phyloP scores from a whole-genome alignment of 192 early-diverging fungal genomes.

The Gigaspora rosea region DNA sequence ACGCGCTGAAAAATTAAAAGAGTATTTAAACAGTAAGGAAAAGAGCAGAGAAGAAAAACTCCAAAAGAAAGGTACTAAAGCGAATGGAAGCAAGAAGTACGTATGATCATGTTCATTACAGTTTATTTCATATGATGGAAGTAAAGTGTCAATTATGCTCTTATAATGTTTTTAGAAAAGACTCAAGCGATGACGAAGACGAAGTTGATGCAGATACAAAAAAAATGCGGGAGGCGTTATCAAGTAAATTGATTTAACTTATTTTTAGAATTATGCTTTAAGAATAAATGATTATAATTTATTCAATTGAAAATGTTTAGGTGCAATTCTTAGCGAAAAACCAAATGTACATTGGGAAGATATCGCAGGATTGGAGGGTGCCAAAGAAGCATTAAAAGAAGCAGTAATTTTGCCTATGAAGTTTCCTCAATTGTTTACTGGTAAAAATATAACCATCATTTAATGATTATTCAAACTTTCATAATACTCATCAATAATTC shows the following conservation, averaged over 20 bases:
- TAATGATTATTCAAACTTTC: neutral
- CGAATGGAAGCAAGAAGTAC: slow-evolving; percentile 49
- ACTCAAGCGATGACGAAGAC: slow-evolving; percentile 47
- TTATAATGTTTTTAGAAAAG: neutral
- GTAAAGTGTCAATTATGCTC: neutral
- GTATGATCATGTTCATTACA: neutral
- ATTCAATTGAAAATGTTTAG: slow-evolving; percentile 34
- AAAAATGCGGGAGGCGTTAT: slow-evolving; percentile 68
- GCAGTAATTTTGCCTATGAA: slow-evolving; percentile 98
- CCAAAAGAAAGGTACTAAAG: slow-evolving; percentile 62
- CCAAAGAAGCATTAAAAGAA: slow-evolving; percentile 97
- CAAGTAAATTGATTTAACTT: slow-evolving; percentile 35
- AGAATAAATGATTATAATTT: neutral
- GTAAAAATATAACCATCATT: slow-evolving; percentile 27
- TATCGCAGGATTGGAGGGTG: slow-evolving; percentile 92
- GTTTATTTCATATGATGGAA: neutral
- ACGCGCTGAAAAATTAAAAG: slow-evolving; percentile 92
- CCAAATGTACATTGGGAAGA: slow-evolving; percentile 98
- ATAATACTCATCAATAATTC: neutral
- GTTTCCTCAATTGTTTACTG: slow-evolving; percentile 96
- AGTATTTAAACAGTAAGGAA: slow-evolving; percentile 71
- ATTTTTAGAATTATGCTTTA: too few species aligned
- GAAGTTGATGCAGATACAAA: slow-evolving; percentile 78
- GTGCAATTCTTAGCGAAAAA: slow-evolving; percentile 93
- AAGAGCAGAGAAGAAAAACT: neutral